phyloP scores from a whole-genome alignment of 176 grass and related monocot genomes.

The Pontederia paniculata region DNA sequence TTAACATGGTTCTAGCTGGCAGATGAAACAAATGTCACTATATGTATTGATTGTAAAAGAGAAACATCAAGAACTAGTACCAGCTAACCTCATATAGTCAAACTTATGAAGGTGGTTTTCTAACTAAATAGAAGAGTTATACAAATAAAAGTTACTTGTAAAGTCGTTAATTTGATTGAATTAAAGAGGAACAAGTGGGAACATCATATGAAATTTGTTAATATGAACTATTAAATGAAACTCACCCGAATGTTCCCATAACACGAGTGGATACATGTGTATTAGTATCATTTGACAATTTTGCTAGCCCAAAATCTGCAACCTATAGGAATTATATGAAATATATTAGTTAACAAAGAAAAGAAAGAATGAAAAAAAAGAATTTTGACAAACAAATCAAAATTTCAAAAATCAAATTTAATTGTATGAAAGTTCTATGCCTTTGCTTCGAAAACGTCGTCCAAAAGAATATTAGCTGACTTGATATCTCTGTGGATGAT shows the following conservation, averaged over 20 bases:
- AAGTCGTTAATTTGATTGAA: not conserved
- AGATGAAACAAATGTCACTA: no score
- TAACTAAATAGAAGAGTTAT: no score
- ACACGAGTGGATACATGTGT: conserved; percentile 69
- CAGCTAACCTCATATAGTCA: no score
- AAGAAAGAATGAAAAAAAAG: not conserved
- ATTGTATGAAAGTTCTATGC: conserved; percentile 5
- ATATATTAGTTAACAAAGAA: not conserved
- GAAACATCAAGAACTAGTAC: no score
- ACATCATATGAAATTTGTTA: not conserved
- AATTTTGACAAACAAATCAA: not conserved
- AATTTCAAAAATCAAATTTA: not conserved
- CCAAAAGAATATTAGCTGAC: conserved; percentile 83
- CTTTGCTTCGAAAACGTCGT: conserved; percentile 74
- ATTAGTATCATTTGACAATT: conserved; percentile 39
- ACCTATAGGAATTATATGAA: conserved; percentile 15
- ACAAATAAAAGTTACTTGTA: not conserved
- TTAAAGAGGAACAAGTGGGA: not conserved
- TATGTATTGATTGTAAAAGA: no score
- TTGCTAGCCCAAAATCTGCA: conserved; percentile 84
- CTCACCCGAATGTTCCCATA: conserved; percentile 70
- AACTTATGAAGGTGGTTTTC: no score
- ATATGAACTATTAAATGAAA: not conserved
- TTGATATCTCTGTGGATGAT: conserved; percentile 98
- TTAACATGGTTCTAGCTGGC: no score